Conservation (phyloP, 1,284 basidiomycete genomes). For the Vanrija sp. region DNA sequence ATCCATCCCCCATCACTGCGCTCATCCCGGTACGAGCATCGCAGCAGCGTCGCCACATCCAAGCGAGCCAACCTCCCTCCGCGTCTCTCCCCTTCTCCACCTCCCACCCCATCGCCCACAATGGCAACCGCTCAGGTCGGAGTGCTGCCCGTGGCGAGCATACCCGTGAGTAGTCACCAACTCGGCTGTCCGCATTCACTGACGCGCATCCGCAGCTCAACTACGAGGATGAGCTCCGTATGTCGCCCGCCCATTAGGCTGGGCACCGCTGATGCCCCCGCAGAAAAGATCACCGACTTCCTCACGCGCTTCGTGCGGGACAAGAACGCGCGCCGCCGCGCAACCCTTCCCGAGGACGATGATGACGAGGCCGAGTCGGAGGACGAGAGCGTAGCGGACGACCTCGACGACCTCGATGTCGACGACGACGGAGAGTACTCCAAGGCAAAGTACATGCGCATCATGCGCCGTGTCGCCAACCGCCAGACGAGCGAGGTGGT, state of each 20-base stretch:
- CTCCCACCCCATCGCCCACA: not conserved
- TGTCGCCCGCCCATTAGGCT: slow-evolving; percentile 1
- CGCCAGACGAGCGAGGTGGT: slow-evolving; percentile 52
- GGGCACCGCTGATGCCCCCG: not conserved
- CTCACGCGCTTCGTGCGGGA: slow-evolving; percentile 36
- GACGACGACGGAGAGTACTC: slow-evolving; percentile 41
- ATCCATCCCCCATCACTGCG: not conserved
- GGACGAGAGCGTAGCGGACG: slow-evolving; percentile 55
- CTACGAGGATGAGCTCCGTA: slow-evolving; percentile 43
- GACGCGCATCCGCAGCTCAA: slow-evolving; percentile 28
- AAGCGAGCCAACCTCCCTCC: not conserved
- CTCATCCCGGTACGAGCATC: not conserved
- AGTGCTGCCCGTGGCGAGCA: slow-evolving; percentile 46
- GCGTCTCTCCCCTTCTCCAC: not conserved
- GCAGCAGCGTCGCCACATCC: no score
- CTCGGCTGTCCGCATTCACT: not conserved
- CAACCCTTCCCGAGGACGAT: slow-evolving; percentile 32
- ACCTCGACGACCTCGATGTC: slow-evolving; percentile 51
- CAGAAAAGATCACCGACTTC: slow-evolving; percentile 44
- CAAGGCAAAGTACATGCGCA: slow-evolving; percentile 78
- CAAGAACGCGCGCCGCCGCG: slow-evolving; percentile 16
- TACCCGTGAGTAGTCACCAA: slow-evolving; percentile 33
- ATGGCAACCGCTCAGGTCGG: slow-evolving; percentile 17
- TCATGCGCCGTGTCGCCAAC: slow-evolving; percentile 89
- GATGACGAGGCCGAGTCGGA: slow-evolving; percentile 61